Evolutionary conservation across 768 basidiomycete species (phyloP).

Genomic region (Baorangia bicolor): DNA sequence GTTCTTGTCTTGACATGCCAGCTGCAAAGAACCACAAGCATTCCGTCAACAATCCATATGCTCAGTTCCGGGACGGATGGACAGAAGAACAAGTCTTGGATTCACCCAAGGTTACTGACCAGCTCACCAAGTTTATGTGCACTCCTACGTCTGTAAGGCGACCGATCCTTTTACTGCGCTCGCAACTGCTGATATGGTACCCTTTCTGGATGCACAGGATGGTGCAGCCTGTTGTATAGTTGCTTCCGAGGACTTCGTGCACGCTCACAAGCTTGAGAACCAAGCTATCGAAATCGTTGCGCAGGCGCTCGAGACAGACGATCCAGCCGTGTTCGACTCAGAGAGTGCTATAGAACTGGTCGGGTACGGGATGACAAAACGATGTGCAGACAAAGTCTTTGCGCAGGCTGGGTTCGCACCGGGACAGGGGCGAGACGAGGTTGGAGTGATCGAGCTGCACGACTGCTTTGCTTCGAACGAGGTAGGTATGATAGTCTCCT

Average conservation of each 20-base stretch:
- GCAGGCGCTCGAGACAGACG: conserved; percentile 63
- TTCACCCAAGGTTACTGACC: conserved; percentile 62
- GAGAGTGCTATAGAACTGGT: conserved; percentile 71
- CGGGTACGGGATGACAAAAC: conserved; percentile 72
- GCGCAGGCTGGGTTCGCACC: conserved; percentile 61
- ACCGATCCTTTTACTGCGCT: not conserved
- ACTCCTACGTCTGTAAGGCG: conserved; percentile 74
- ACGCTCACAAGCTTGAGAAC: conserved; percentile 67
- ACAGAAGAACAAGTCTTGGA: conserved; percentile 64
- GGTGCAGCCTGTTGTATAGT: conserved; percentile 75
- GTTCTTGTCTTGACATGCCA: conserved; percentile 19
- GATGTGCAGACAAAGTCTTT: conserved; percentile 66
- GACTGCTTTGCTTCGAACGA: conserved; percentile 85
- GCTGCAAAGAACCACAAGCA: conserved; percentile 83
- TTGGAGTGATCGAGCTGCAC: conserved; percentile 81
- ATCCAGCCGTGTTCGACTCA: conserved; percentile 57
- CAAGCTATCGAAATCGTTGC: conserved; percentile 82
- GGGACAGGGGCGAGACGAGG: conserved; percentile 61
- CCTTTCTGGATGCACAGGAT: conserved; percentile 41
- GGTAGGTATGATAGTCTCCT: conserved; percentile 35
- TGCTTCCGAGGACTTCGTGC: conserved; percentile 77
- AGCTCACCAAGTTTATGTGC: conserved; percentile 80
- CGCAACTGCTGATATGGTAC: not conserved
- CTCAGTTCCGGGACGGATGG: conserved; percentile 79
- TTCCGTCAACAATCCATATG: conserved; percentile 76